These are phyloP conservation scores for Pseudovirgaria hyperparasitica DNA, from an alignment of 2,329 filamentous ascomycete genomes.

Conservation along the genomic window DNA sequence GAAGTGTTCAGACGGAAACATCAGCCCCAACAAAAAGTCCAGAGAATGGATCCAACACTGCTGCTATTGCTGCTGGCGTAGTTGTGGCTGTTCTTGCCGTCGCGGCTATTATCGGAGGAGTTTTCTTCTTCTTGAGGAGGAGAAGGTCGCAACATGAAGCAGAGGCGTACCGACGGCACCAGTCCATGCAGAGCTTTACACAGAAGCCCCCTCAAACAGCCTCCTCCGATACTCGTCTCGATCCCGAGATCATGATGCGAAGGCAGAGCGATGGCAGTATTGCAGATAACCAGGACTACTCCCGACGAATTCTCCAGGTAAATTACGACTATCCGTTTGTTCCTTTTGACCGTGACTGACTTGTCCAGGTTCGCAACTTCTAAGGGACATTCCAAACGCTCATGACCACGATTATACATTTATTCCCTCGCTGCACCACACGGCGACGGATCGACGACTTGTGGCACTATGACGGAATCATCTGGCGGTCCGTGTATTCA, in stretches of 20 bases:
- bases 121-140: slow-evolving; percentile 63
- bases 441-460: too few relatives aligned
- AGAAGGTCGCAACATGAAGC: slow-evolving; percentile 66
- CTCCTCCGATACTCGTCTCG: slow-evolving; percentile 71
- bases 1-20: slow-evolving; percentile 25
- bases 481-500: too few relatives aligned
- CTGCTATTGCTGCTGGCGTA: slow-evolving; percentile 74
- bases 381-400: too few relatives aligned
- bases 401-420: too few relatives aligned
- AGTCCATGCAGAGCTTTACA: slow-evolving; percentile 61
- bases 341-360: too few relatives aligned
- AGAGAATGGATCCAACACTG: slow-evolving; percentile 47
- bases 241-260: slow-evolving; percentile 68
- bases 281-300: slow-evolving; percentile 94
- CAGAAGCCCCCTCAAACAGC: slow-evolving; percentile 46
- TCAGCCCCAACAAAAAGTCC: slow-evolving; percentile 36
- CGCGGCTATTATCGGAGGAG: slow-evolving; percentile 51
- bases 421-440: too few relatives aligned
- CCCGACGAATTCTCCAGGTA: slow-evolving; percentile 89
- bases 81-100: slow-evolving; percentile 70
- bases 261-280: slow-evolving; percentile 91
- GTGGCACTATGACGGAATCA: too few relatives aligned
- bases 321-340: too few relatives aligned
- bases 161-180: slow-evolving; percentile 72
- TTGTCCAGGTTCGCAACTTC: too few relatives aligned